Evolutionary conservation across 2,329 filamentous ascomycete genomes (phyloP), one percentile per base, ranked within the genome.

Genomic region (Fusarium equiseti): DNA sequence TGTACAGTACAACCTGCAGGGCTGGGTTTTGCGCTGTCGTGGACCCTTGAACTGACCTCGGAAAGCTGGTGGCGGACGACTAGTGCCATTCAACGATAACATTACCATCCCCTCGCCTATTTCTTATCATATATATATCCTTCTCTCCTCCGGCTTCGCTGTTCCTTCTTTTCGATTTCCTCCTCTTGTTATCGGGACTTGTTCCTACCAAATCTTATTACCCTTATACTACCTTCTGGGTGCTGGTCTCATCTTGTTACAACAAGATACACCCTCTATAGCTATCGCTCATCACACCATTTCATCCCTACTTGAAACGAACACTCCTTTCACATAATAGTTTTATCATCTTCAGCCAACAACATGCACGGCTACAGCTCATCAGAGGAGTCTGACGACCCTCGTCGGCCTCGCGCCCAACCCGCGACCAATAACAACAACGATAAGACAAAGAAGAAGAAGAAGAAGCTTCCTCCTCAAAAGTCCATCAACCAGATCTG

Each of bases 401-500:
- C 81, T 49, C 79, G 79, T 51, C 77, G 81, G 42, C 81, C 80
- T 20, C 77, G 76, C 11, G 66, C 73, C 12, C 78, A 77, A 22
- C 81, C 81, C 8, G 76, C 80, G 40, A 80, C 56, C 24, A 79
- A 63, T 52, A 80, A 70, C 52, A 78, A 68, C 24, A 80, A 77
- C 29, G 80, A 80, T 48, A 79, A 83, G 29, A 84, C 88, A 73
- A 87, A 88, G 75, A 88, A 88, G 77, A 75, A 67, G 56, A 77
- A 88, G 78, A 77, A 76, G 74, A 76, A 85, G 74, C 84, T 86
- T 68, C 83, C 87, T 16, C 90, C 90, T 1, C 90, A 92, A 77
- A 85, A 89, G 74, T 86, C 85, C 64, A 90, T 92, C 77, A 89
- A 92, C 77, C 85, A 86, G 62, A 89, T 91, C 66, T 92, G 90